phyloP scores from a whole-genome alignment of 176 grass and related monocot genomes.

The Ensete ventricosum region DNA sequence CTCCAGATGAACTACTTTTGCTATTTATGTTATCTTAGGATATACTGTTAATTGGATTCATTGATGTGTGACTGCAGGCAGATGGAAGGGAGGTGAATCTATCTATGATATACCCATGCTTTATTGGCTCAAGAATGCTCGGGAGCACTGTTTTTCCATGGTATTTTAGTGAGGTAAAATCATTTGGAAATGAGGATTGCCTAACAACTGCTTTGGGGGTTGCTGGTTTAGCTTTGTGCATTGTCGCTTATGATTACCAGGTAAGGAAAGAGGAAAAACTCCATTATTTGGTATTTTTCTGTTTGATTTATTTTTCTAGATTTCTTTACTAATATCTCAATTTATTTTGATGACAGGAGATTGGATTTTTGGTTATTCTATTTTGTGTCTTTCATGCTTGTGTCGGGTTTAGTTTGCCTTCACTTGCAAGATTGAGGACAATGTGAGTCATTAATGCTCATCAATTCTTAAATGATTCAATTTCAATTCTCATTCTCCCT shows the following conservation, averaged over 20 bases:
- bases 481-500: constrained; percentile 1
- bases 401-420: constrained; percentile 79
- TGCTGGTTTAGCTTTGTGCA: constrained; percentile 44
- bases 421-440: constrained; percentile 72
- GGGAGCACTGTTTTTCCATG: constrained; percentile 62
- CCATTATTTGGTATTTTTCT: background rate
- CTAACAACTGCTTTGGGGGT: constrained; percentile 48
- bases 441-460: constrained; percentile 33
- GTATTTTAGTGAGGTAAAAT: constrained; percentile 44
- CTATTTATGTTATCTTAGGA: background rate
- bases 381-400: constrained; percentile 87
- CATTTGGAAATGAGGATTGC: constrained; percentile 47
- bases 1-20: no score
- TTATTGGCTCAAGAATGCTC: constrained; percentile 79
- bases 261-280: constrained; percentile 20
- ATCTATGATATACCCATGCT: constrained; percentile 65
- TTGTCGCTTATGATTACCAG: constrained; percentile 91
- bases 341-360: constrained; percentile 35
- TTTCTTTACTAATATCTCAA: background rate
- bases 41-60: background rate
- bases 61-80: constrained; percentile 42
- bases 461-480: background rate
- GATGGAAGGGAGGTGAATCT: constrained; percentile 66
- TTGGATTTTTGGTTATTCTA: constrained; percentile 53
- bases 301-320: background rate